Conservation (phyloP, 2,329 filamentous ascomycete species). For the Grosmannia serpens region DNA sequence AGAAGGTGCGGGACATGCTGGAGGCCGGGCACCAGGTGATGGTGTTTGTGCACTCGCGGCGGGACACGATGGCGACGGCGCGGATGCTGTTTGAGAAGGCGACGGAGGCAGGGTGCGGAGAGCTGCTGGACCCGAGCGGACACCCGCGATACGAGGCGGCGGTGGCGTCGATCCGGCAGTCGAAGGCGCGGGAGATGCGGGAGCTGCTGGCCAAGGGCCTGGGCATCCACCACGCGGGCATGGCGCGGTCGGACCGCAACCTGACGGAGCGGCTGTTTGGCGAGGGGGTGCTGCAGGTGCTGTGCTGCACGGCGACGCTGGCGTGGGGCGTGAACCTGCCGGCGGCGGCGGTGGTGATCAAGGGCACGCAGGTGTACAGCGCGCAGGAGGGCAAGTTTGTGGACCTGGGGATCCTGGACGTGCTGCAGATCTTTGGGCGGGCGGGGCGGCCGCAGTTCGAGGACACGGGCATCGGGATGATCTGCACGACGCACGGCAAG, state of each 20-base stretch:
- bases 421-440: slow-evolving; percentile 96
- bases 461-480: slow-evolving; percentile 95
- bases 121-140: slow-evolving; percentile 70
- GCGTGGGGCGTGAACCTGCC: slow-evolving; percentile 99
- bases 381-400: slow-evolving; percentile 94
- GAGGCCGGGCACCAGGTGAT: slow-evolving; percentile 90
- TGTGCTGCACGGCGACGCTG: slow-evolving; percentile 95
- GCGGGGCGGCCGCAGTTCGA: slow-evolving; percentile 96
- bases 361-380: slow-evolving; percentile 94
- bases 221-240: slow-evolving; percentile 92
- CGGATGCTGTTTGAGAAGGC: slow-evolving; percentile 81
- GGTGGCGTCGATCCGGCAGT: slow-evolving; percentile 72
- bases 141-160: slow-evolving; percentile 75
- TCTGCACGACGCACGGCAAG: slow-evolving; percentile 92
- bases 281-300: slow-evolving; percentile 87
- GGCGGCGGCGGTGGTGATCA: slow-evolving; percentile 93
- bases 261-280: slow-evolving; percentile 88
- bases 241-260: slow-evolving; percentile 89
- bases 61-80: slow-evolving; percentile 84
- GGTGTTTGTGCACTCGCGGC: slow-evolving; percentile 96
- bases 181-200: slow-evolving; percentile 74
- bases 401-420: slow-evolving; percentile 90
- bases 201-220: slow-evolving; percentile 85
- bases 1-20: slow-evolving; percentile 92
- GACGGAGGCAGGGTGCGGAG: slow-evolving; percentile 62